Base-by-base conservation (phyloP, 2,329 filamentous ascomycete genomes). In the Sclerotinia subarctica region DNA sequence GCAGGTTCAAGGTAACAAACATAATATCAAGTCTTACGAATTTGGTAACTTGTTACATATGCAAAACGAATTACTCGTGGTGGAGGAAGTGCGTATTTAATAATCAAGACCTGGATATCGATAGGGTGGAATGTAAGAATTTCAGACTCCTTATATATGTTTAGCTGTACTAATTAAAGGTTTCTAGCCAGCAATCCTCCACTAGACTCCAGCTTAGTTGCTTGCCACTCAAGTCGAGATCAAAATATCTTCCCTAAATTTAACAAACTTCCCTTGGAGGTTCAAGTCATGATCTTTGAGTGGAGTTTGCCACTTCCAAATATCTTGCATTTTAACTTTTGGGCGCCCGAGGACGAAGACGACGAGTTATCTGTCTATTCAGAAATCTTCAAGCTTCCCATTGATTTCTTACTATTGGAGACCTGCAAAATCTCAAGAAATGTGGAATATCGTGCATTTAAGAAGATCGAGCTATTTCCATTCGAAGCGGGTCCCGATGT, bases 181-280 rank as follows among this genome's bases (percentile, higher is more conserved):
- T 1, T 42, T 42, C 13, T 3, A 57, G 21, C 3, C 0, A 57
- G 15, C 13, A 2, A 3, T 17, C 5, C 19, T 8, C 11, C 0
- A n/a, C 1, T 1, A 2, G 26, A n/a, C 6, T 8, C 2, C 1
- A n/a, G 13, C 7, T 10, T 11, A 11, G 21, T 17, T 11, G 19
- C 19, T 1, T 17, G n/a, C n/a, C 35, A 7, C 3, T n/a, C 3
- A 7, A 8, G 15, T 1, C 35, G 3, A 2, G 2, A 8, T 42
- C n/a, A 3, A 3, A 47, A 21, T 19, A 58, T 0, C 0, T 24
- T 51, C 15, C 29, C 13, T 1, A 1, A 2, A 13, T 62, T 38
- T 21, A 3, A 0, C 3, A 8, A 35, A 3, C 7, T 62, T 19
- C 44, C 26, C 13, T 1, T 1, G 1, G 58, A 62, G 19, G 3